These are phyloP conservation scores for Colletotrichum lupini DNA, from an alignment of 2,329 filamentous ascomycete species.

Conservation along the genomic window DNA sequence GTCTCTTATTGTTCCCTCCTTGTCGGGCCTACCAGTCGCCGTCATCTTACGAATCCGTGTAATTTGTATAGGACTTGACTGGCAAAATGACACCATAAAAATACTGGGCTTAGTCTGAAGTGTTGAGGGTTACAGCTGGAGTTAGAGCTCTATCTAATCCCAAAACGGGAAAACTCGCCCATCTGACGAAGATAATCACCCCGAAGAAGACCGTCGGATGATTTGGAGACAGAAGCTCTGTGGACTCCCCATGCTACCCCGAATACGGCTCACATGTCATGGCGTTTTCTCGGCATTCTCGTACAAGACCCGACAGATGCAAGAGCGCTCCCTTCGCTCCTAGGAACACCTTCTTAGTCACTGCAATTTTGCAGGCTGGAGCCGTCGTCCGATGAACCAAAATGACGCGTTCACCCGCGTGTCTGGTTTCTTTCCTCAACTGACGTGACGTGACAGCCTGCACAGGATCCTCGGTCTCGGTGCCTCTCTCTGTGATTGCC, in stretches of 20 bases:
- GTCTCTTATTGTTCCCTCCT: neutral
- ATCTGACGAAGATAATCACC: neutral
- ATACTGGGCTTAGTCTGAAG: neutral
- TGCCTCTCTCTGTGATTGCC: neutral
- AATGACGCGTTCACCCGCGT: neutral
- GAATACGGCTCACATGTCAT: neutral
- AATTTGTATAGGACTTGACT: neutral
- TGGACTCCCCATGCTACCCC: neutral
- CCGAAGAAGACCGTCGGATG: neutral
- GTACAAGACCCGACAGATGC: neutral
- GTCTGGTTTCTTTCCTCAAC: too few relatives aligned
- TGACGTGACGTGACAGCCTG: neutral
- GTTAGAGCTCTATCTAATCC: neutral
- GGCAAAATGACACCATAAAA: neutral
- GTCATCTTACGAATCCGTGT: neutral
- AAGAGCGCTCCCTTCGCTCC: neutral
- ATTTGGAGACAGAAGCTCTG: neutral
- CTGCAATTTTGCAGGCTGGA: neutral
- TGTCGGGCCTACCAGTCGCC: neutral
- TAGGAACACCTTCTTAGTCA: too few relatives aligned
- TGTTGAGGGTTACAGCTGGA: neutral
- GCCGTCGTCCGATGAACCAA: neutral
- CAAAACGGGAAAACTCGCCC: neutral
- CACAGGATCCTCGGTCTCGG: neutral
- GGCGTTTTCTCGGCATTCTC: neutral